phyloP scores from a whole-genome alignment of 768 basidiomycete genomes.

The Lyophyllum semitale region DNA sequence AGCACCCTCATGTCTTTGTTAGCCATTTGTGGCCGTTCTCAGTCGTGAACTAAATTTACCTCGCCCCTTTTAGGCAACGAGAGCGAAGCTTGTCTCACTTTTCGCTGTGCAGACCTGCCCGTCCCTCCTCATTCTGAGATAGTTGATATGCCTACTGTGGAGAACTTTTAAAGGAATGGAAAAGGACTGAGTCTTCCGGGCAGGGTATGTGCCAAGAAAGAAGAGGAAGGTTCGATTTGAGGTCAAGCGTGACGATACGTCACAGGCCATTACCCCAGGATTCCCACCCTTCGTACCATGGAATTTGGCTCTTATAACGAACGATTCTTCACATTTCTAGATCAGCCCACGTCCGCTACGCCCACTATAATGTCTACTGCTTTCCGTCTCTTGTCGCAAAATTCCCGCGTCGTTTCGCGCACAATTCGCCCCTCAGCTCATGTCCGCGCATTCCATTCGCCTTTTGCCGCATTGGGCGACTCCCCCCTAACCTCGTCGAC shows the following conservation, averaged over 20 bases:
- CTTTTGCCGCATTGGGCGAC: conserved; percentile 54
- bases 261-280: conserved; percentile 24
- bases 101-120: neutral
- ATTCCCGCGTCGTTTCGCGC: conserved; percentile 21
- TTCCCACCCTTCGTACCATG: conserved; percentile 31
- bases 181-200: neutral
- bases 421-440: conserved; percentile 20
- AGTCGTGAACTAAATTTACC: too few species aligned
- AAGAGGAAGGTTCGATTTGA: conserved; percentile 1
- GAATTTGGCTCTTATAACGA: conserved; percentile 17
- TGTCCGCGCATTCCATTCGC: conserved; percentile 64
- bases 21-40: too few species aligned
- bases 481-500: conserved; percentile 36
- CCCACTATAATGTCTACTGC: conserved; percentile 30
- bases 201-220: neutral
- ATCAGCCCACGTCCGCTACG: conserved; percentile 5
- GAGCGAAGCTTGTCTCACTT: neutral
- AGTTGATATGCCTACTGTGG: neutral
- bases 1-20: too few species aligned
- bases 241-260: conserved; percentile 3
- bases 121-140: neutral
- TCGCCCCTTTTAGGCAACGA: neutral
- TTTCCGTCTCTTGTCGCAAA: conserved; percentile 26
- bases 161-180: neutral
- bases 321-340: neutral